Evolutionary conservation across 2,329 filamentous ascomycete genomes (phyloP), one percentile per base, ranked within the genome.

Genomic region (Colletotrichum sp.): DNA sequence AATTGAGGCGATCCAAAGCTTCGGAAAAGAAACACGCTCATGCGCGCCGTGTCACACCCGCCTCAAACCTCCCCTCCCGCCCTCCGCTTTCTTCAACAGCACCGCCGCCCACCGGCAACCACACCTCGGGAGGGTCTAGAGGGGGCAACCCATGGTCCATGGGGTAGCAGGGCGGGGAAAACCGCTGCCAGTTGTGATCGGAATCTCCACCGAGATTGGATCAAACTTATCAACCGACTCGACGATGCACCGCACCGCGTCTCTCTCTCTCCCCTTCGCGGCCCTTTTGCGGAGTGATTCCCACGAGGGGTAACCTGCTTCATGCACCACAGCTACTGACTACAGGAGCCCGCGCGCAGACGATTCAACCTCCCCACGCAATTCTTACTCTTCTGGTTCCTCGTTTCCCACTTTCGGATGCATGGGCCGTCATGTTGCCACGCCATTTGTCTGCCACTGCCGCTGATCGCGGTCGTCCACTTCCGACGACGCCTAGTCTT

Each of bases 261-360:
- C 55, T 55, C 14, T 62, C 9, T 26, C 21, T 26, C 38, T 48
- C n/a, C 21, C 59, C 34, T 43, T 24, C 63, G 48, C 73, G 73
- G 73, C 73, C 69, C 69, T 68, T 68, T 56, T 68, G 30, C 73
- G 62, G 69, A 32, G 38, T 59, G 69, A 64, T 63, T 71, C 69
- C 58, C 28, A 32, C 13, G 30, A 36, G 48, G 24, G 18, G 28
- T 59, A 24, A 56, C 13, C 43, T 21, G 52, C 61, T 38, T 43
- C 61, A 63, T 63, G 59, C 18, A 69, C 34, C n/a, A 21, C 16
- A 16, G 9, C 24, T 66, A 24, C 18, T 26, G 26, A 61, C 14
- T 3, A 52, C 26, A 21, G 32, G 26, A 32, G 12, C 48, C 43
- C 43, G 43, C 55, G 43, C 43, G 8, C 24, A 30, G 28, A 58